These are phyloP conservation scores for Starmerella bombi DNA, from an alignment of 805 yeast species.

Conservation along the genomic window DNA sequence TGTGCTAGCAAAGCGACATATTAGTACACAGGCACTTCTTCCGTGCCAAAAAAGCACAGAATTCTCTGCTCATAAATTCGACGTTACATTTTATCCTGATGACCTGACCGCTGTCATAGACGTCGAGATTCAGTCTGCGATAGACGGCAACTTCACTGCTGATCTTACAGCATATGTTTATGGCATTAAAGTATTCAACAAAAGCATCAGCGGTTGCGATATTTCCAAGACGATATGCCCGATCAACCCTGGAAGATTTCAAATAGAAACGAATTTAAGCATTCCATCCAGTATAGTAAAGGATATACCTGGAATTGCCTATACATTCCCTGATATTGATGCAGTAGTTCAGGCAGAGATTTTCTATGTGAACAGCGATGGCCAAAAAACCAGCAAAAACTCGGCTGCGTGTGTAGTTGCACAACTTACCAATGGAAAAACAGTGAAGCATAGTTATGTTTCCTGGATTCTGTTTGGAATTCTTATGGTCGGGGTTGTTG, in stretches of 20 bases:
- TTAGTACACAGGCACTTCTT: conserved; percentile 52
- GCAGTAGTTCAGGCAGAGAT: conserved; percentile 73
- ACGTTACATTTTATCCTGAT: conserved; percentile 57
- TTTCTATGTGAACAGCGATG: conserved; percentile 36
- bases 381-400: conserved; percentile 18
- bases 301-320: conserved; percentile 70
- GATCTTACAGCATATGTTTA: conserved; percentile 58
- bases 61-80: conserved; percentile 71
- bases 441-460: conserved; percentile 84
- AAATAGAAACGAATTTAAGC: conserved; percentile 39
- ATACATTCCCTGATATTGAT: conserved; percentile 84
- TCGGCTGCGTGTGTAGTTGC: conserved; percentile 90
- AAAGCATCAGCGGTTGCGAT: conserved; percentile 50
- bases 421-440: conserved; percentile 68
- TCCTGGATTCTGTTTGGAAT: conserved; percentile 94
- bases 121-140: conserved; percentile 64
- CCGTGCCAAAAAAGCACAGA: conserved; percentile 88
- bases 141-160: conserved; percentile 59
- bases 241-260: conserved; percentile 73
- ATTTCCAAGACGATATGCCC: conserved; percentile 61
- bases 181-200: conserved; percentile 53
- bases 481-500: conserved; percentile 72
- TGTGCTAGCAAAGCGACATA: conserved; percentile 24
- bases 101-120: conserved; percentile 52
- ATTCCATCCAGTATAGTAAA: conserved; percentile 32